These are phyloP conservation scores for Rhynchospora pubera DNA, from an alignment of 176 grass and related monocot species.

Conservation along the genomic window DNA sequence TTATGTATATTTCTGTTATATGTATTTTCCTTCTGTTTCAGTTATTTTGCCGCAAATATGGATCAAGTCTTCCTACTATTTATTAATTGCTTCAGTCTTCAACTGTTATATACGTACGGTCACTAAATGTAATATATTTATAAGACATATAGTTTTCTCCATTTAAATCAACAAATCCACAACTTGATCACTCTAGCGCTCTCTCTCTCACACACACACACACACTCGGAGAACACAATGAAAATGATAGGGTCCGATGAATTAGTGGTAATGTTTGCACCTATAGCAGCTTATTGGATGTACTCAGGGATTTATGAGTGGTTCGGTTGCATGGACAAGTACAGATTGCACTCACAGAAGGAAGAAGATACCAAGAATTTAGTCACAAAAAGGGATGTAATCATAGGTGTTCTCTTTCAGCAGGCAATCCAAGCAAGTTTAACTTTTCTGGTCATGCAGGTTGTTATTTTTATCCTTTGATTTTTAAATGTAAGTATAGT, in stretches of 20 bases:
- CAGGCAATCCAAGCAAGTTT: constrained; percentile 45
- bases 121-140: no score
- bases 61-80: no score
- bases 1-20: no score
- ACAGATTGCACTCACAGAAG: constrained; percentile 63
- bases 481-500: background rate
- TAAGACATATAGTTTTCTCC: no score
- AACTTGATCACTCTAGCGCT: no score
- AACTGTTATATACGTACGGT: no score
- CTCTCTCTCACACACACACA: background rate
- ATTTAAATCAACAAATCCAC: no score
- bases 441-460: background rate
- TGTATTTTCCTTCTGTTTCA: no score
- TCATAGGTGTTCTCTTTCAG: constrained; percentile 62
- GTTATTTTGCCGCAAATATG: no score
- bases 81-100: no score
- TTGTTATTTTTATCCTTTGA: background rate
- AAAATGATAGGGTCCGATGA: constrained; percentile 28
- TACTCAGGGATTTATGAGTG: constrained; percentile 67
- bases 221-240: background rate
- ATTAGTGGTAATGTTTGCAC: constrained; percentile 32
- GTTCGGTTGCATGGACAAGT: constrained; percentile 32
- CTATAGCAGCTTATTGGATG: constrained; percentile 57
- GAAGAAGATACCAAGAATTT: constrained; percentile 70
- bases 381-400: constrained; percentile 53